Base-by-base conservation (phyloP, 768 basidiomycete genomes). In the Lactarius pseudohatsudake region DNA sequence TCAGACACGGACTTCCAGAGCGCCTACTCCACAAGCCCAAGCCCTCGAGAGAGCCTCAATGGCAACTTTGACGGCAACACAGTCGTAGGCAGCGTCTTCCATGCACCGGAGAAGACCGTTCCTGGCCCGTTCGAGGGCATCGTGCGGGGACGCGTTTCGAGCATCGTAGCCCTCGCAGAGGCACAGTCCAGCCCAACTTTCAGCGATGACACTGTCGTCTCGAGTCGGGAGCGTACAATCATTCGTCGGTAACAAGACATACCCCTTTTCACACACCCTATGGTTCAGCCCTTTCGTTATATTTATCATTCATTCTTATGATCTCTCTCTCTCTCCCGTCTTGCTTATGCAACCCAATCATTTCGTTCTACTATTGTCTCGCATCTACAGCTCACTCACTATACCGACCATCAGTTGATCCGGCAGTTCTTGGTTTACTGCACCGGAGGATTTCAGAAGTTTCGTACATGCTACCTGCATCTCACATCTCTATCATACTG, bases 1-100 rank as follows among this genome's bases (percentile, higher is more conserved):
- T 72, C 72, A n/a, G 71, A 72, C 58, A 71, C 69, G 1, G 92
- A 94, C 72, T 94, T 93, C 75, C 91, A 92, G 77, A 93, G 91
- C 69, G 92, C 92, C 40, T 92, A 90, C 75, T 92, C 90, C 5
- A 77, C 47, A 15, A 62, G 56, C 6, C 66, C 84, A 3, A 91
- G 89, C 72, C 89, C 90, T 15, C 84, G 89, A 1, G 84, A 79
- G 55, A 90, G 88, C 73, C 86, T 85, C 69, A 26, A 58, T 20
- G 83, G 81, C 50, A 84, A 83, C 72, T 80, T 82, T 57, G 74
- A 78, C 26, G 69, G 57, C 16, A 62, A 68, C 63, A 50, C 58
- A 60, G 50, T 36, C 32, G 18, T 57, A 34, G 28, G 68, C 63
- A 64, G 71, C 58, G 53, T 66, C 70, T 43, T n/a, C 40, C 72